Conservation (phyloP, 345 rosid species). For the Pseudoturritis turrita region DNA sequence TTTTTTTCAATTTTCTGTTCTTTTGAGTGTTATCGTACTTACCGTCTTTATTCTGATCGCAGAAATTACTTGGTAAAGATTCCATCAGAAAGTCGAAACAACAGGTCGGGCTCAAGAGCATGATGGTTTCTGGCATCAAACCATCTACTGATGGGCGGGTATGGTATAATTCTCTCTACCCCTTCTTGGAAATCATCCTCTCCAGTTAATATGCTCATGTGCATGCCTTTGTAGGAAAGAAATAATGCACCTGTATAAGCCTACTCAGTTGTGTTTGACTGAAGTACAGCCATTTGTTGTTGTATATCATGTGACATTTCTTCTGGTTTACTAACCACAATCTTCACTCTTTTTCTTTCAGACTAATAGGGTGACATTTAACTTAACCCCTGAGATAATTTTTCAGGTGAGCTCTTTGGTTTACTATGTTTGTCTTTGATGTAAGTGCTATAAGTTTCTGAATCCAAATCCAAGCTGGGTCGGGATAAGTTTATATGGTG, state of each 20-base stretch:
- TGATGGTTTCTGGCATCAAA: slow-evolving; percentile 76
- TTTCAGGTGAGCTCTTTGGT: slow-evolving; percentile 57
- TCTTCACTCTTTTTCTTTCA: slow-evolving; percentile 33
- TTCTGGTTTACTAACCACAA: background rate
- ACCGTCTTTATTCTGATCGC: slow-evolving; percentile 25
- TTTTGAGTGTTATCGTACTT: slow-evolving; percentile 7
- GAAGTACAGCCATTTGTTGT: background rate
- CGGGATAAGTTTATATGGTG: background rate
- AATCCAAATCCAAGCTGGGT: slow-evolving; percentile 1
- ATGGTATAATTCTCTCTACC: slow-evolving; percentile 24
- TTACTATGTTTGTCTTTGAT: slow-evolving; percentile 3
- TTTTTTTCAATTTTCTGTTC: slow-evolving; percentile 5
- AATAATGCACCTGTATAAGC: background rate
- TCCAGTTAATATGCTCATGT: background rate
- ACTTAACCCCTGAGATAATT: slow-evolving; percentile 78
- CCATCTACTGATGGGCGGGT: slow-evolving; percentile 90
- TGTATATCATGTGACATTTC: background rate
- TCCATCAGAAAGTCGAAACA: slow-evolving; percentile 68
- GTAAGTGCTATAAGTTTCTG: background rate
- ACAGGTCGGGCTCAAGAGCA: slow-evolving; percentile 76
- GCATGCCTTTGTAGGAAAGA: background rate
- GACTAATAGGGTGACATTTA: slow-evolving; percentile 92
- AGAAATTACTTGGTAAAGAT: slow-evolving; percentile 72
- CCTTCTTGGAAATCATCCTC: background rate
- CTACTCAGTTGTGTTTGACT: slow-evolving; percentile 4